A percentile compares a stretch with the other conserved stretches of the same genome.
These are phyloP conservation scores for Penicillium sp. DNA, from an alignment of 2,329 filamentous ascomycete genomes.

Conservation along the genomic window DNA sequence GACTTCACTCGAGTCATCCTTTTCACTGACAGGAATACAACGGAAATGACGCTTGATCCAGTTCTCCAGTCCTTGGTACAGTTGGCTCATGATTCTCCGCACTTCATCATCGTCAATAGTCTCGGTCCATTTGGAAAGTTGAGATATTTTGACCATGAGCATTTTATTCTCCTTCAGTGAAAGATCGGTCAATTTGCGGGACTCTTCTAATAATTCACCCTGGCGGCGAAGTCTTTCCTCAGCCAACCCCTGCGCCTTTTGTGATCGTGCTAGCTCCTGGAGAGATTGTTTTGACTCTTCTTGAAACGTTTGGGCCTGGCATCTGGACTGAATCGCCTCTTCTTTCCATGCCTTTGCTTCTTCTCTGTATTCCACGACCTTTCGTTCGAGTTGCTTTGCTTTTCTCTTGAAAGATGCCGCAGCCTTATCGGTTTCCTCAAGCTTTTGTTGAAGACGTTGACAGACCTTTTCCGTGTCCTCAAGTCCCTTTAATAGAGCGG, in stretches of 20 bases:
- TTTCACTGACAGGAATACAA: neutral
- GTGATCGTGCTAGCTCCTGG: neutral
- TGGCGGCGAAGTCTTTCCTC: neutral
- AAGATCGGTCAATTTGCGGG: neutral
- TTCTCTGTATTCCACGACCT: too few species aligned
- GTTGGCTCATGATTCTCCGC: neutral
- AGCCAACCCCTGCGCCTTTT: neutral
- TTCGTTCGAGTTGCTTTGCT: too few species aligned
- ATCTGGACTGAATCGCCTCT: too few species aligned
- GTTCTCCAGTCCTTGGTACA: neutral
- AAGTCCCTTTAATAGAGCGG: too few species aligned
- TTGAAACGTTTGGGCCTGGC: neutral
- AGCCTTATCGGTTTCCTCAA: too few species aligned
- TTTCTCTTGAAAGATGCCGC: too few species aligned
- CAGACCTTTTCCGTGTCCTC: too few species aligned
- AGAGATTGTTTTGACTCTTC: neutral
- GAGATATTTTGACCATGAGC: neutral
- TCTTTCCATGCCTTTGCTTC: too few species aligned
- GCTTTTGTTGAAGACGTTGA: too few species aligned
- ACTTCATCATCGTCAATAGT: slow-evolving; percentile 1
- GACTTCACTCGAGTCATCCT: too few species aligned
- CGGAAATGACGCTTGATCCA: slow-evolving; percentile 1
- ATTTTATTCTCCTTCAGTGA: neutral
- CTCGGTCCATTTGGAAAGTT: neutral
- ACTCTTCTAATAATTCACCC: neutral